Evolutionary conservation across 2,329 filamentous ascomycete species (phyloP).

Genomic region (Tolypocladium paradoxum): DNA sequence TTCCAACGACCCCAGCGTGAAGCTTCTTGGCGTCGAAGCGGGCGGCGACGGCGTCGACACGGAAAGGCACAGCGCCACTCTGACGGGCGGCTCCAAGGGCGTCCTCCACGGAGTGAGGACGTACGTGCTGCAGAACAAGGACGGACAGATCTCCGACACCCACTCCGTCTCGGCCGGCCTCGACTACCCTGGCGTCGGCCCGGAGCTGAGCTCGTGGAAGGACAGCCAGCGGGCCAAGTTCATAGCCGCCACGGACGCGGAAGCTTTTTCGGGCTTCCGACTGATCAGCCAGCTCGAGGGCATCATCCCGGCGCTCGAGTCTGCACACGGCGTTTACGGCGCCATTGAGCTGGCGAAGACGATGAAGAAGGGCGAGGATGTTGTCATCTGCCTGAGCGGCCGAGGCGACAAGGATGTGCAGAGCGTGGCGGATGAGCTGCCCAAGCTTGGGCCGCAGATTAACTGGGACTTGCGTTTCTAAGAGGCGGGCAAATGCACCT

Average conservation of each 20-base stretch:
- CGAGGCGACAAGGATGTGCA: constrained; percentile 98
- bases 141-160: constrained; percentile 90
- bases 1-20: constrained; percentile 70
- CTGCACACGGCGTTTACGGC: constrained; percentile 83
- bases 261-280: constrained; percentile 82
- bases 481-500: constrained; percentile 4
- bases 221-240: constrained; percentile 79
- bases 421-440: constrained; percentile 90
- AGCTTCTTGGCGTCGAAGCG: constrained; percentile 87
- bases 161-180: constrained; percentile 95
- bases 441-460: constrained; percentile 79
- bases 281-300: constrained; percentile 81
- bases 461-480: constrained; percentile 59
- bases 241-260: constrained; percentile 79
- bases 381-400: constrained; percentile 90
- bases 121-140: constrained; percentile 84
- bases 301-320: constrained; percentile 93
- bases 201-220: constrained; percentile 88
- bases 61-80: constrained; percentile 72
- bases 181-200: constrained; percentile 94
- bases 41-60: constrained; percentile 90
- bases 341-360: constrained; percentile 85
- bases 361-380: constrained; percentile 76
- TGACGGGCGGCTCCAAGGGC: constrained; percentile 77
- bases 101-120: constrained; percentile 94